Conservation (phyloP, 495 filamentous ascomycete genomes). For the Penicillium arizonense region DNA sequence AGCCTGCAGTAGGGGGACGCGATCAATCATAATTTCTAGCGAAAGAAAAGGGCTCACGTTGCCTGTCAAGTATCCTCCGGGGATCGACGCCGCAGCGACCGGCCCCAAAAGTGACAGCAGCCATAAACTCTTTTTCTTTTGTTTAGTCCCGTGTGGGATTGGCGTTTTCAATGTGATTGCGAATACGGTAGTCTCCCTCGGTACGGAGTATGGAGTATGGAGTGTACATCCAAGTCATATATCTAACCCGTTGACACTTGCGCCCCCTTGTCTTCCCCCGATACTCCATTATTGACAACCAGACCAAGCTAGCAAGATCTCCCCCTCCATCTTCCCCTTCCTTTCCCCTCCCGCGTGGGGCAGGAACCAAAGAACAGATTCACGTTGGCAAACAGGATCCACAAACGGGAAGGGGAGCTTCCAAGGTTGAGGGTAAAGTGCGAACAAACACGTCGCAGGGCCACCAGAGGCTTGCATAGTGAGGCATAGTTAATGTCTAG, state of each 20-base stretch:
- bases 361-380: slow-evolving; percentile 11
- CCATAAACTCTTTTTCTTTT: slow-evolving; percentile 10
- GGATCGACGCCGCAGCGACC: slow-evolving; percentile 37
- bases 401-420: slow-evolving; percentile 13
- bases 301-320: background rate
- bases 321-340: slow-evolving; percentile 1
- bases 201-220: background rate
- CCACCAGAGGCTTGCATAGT: slow-evolving; percentile 14
- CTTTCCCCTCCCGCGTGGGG: slow-evolving; percentile 26
- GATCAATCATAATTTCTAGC: slow-evolving; percentile 16
- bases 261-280: background rate
- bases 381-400: slow-evolving; percentile 23
- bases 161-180: background rate
- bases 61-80: slow-evolving; percentile 24
- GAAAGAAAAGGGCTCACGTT: slow-evolving; percentile 2
- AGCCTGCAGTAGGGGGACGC: slow-evolving; percentile 18
- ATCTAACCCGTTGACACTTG: background rate
- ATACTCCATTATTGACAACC: slow-evolving; percentile 2
- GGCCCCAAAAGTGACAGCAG: slow-evolving; percentile 27
- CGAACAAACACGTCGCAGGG: slow-evolving; percentile 12
- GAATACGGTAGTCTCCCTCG: background rate
- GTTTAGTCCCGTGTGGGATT: background rate
- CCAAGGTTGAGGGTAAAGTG: background rate
- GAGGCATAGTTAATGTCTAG: slow-evolving; percentile 8
- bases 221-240: no score